Percentiles rank a stretch among this genome's conserved stretches.
phyloP scores from a whole-genome alignment of 345 rosid species.

The Stellera chamaejasme region DNA sequence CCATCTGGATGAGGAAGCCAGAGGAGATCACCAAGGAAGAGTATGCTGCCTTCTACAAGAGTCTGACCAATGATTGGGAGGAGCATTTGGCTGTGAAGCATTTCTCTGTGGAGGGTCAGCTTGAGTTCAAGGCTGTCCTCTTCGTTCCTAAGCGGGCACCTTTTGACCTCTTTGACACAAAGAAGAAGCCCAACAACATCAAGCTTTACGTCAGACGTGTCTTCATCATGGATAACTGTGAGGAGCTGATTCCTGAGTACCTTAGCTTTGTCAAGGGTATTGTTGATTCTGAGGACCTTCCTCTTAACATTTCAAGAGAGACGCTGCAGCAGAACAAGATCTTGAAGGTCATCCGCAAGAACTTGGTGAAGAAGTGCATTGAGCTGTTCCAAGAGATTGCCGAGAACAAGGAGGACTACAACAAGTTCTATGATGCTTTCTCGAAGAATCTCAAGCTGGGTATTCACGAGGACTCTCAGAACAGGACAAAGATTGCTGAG shows the following conservation, averaged over 20 bases:
- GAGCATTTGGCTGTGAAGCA: slow-evolving; percentile 36
- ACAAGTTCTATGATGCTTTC: slow-evolving; percentile 33
- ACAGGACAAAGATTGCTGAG: slow-evolving; percentile 24
- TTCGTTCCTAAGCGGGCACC: slow-evolving; percentile 33
- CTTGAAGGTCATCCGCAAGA: slow-evolving; percentile 37
- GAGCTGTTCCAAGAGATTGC: slow-evolving; percentile 39
- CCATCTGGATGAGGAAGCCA: slow-evolving; percentile 35
- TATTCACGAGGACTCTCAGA: slow-evolving; percentile 34
- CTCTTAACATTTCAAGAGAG: slow-evolving; percentile 36
- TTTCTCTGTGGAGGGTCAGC: slow-evolving; percentile 39
- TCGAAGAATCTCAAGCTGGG: slow-evolving; percentile 37
- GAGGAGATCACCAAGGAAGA: slow-evolving; percentile 36
- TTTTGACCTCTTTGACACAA: slow-evolving; percentile 31
- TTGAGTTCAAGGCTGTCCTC: slow-evolving; percentile 35
- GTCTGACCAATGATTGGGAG: slow-evolving; percentile 38
- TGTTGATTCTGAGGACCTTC: slow-evolving; percentile 29
- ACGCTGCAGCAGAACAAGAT: slow-evolving; percentile 39
- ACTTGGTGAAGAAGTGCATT: slow-evolving; percentile 36
- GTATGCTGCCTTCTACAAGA: slow-evolving; percentile 31
- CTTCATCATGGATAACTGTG: slow-evolving; percentile 41
- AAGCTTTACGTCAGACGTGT: slow-evolving; percentile 36
- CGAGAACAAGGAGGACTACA: slow-evolving; percentile 36
- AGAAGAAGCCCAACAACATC: slow-evolving; percentile 34
- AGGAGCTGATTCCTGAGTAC: slow-evolving; percentile 37
- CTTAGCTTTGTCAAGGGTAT: slow-evolving; percentile 20